These are phyloP conservation scores for Candida orba DNA, from an alignment of 805 yeast genomes.

Conservation along the genomic window DNA sequence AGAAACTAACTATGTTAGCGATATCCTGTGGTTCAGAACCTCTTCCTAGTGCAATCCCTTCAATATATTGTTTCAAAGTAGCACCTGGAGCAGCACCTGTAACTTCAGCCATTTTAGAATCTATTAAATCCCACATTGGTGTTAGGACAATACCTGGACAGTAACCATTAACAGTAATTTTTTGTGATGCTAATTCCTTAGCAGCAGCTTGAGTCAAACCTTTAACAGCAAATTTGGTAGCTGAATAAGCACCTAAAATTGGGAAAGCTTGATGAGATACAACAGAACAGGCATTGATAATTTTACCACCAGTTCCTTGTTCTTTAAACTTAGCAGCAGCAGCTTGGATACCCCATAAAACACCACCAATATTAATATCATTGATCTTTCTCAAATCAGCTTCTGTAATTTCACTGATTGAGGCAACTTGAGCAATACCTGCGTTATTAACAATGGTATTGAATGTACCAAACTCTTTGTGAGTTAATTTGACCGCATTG, in stretches of 20 bases:
- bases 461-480: constrained; percentile 26
- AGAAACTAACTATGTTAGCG: constrained; percentile 28
- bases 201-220: constrained; percentile 32
- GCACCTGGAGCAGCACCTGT: constrained; percentile 25
- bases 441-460: constrained; percentile 33
- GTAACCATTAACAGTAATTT: constrained; percentile 33
- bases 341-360: constrained; percentile 29
- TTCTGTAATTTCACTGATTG: constrained; percentile 23
- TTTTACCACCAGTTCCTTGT: constrained; percentile 28
- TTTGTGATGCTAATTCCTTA: constrained; percentile 28
- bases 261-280: constrained; percentile 29
- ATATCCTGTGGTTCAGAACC: constrained; percentile 31
- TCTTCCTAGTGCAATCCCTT: constrained; percentile 28
- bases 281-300: constrained; percentile 32
- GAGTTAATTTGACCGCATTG: constrained; percentile 24
- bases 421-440: constrained; percentile 26
- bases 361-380: constrained; percentile 27
- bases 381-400: constrained; percentile 22
- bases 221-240: constrained; percentile 32
- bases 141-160: constrained; percentile 36
- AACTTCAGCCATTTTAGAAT: constrained; percentile 20
- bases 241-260: constrained; percentile 27
- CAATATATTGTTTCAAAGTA: constrained; percentile 20
- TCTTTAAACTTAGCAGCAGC: constrained; percentile 25
- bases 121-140: constrained; percentile 29